Conservation (phyloP, 2,329 filamentous ascomycete genomes). For the Trichoderma polysporum region DNA sequence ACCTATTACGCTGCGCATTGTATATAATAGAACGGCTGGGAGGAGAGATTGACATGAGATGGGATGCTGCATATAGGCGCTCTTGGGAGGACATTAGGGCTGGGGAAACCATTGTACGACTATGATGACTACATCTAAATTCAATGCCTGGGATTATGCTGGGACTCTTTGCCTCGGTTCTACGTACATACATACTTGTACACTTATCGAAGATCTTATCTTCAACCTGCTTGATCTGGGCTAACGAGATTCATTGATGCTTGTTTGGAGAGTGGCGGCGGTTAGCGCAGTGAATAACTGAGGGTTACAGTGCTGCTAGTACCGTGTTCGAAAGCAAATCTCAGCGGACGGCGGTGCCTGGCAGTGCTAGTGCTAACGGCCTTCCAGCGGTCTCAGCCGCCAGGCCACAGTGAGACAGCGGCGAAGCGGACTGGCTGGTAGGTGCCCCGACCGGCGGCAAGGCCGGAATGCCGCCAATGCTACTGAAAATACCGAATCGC, state of each 20-base stretch:
- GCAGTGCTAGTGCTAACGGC: not conserved
- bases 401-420: slow-evolving; percentile 5
- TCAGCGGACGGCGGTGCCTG: not conserved
- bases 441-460: not conserved
- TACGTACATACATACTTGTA: too few species aligned
- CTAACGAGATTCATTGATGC: not conserved
- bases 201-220: not conserved
- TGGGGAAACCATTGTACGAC: not conserved
- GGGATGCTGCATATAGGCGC: not conserved
- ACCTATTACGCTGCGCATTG: not conserved
- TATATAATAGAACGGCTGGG: not conserved
- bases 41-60: not conserved
- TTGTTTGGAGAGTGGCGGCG: not conserved
- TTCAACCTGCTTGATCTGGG: not conserved
- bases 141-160: not conserved
- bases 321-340: not conserved
- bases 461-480: slow-evolving; percentile 4
- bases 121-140: not conserved
- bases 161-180: not conserved
- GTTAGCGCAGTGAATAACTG: not conserved
- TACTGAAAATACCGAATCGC: not conserved
- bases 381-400: not conserved
- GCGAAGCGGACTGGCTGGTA: not conserved
- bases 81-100: not conserved
- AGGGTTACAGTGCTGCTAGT: slow-evolving; percentile 10